Base-by-base conservation (phyloP, 31 red algal genomes). In the Odonthalia washingtoniensis region DNA sequence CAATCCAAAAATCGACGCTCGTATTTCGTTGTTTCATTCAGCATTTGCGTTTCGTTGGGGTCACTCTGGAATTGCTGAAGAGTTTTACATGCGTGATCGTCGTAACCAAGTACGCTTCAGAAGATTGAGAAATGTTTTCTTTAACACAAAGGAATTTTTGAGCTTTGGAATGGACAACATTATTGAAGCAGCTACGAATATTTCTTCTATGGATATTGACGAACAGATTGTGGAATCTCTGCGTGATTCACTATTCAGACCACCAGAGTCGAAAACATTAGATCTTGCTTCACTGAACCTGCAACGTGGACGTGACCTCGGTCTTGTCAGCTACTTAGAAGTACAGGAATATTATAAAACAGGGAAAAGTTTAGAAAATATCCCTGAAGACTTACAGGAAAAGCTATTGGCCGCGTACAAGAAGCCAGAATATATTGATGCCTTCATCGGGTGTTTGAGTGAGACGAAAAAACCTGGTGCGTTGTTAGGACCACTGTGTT, bases 241-340 rank as follows among this genome's bases (percentile, higher is more conserved):
- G 34, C 86, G 92, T 27, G 75, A 94, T 72, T 89, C 84, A 41
- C 73, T 94, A 52, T 94, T 94, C 74, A 74, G 61, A 52, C 75
- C 83, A 35, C 32, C 27, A 45, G 34, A 82, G 46, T 26, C 49
- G 43, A 76, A 46, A 28, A 45, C 42, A 41, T 61, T 94, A 33
- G 93, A 95, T 46, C 67, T 95, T n/a, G 68, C 78, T 5, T 78
- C 93, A 16, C 57, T 95, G 65, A 95, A 95, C 49, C 86, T 89
- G 65, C 87, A 95, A 35, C 53, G 93, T 31, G 93, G 87, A 26
- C 41, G 93, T 28, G 93, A 95, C 26, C 81, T 86, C 62, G 77
- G 66, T n/a, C 43, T 95, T 33, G 82, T 82, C 21, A 70, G 49
- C 17, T 90, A 90, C 68, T 16, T 61, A 28, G 70, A 28, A 40